Evolutionary conservation across 306 rosid genomes (phyloP), one percentile per base, ranked within the genome.

Genomic region (Malus orientalis): DNA sequence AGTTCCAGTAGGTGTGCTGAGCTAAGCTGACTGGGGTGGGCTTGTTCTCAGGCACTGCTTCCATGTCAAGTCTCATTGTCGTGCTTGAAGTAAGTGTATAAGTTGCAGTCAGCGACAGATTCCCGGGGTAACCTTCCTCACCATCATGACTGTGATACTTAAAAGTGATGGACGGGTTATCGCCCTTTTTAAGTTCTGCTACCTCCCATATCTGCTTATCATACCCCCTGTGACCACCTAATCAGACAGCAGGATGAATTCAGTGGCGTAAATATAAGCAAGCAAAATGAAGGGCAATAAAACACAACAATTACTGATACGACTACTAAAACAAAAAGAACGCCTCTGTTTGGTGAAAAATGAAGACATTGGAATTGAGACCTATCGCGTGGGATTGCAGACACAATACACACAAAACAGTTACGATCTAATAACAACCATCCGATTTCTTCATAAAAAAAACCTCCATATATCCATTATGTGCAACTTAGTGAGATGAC

Each of bases 91-190:
- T 89, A 75, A 95, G 99, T 0, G 87, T 84, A 80, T 95, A 92
- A 22, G 90, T 92, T 78, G 97, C 99, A 38, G 92, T 88, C 42
- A 95, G 71, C 8, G 88, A 81, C 53, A 92, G 74, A 71, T 85
- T 91, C 45, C 97, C 99, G 1, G 99, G 98, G 82, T 93, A 90
- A 79, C 97, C 99, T 89, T 95, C 99, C 76, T 95, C 97, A 55
- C 97, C 97, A 69, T 92, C 97, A 32, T 54, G 83, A 80, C 97
- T 89, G 57, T 83, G 87, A 78, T 88, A 90, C 85, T 91, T 92
- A 7, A 95, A 92, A 81, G 93, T 88, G 76, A 95, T 86, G 16
- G 86, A 89, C 6, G 97, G 90, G 29, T 84, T 87, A 27, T 90
- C 88, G 1, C 90, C 97, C 58, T 82, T 87, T 74, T 76, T 88